A percentile compares a stretch with the other conserved stretches of the same genome.
phyloP scores from a whole-genome alignment of 2,329 filamentous ascomycete species.

The Aspergillus nomiae region DNA sequence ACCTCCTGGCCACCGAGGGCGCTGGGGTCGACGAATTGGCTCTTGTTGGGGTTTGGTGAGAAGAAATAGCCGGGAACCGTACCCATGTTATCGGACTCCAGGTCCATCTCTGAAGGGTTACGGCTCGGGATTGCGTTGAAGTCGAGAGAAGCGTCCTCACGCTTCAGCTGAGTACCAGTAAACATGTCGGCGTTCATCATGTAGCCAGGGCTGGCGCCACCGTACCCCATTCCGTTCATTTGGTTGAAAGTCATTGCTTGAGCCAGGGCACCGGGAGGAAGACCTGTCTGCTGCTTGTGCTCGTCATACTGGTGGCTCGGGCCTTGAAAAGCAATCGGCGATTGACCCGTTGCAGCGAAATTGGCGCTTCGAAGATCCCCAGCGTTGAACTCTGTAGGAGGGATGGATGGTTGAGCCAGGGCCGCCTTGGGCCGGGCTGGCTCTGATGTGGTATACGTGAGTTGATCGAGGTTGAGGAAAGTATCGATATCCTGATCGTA shows the following conservation, averaged over 20 bases:
- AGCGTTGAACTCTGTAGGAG: conserved; percentile 36
- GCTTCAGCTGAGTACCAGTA: conserved; percentile 50
- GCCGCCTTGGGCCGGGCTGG: conserved; percentile 39
- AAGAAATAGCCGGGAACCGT: conserved; percentile 68
- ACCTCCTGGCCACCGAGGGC: conserved; percentile 67
- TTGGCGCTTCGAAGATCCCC: conserved; percentile 35
- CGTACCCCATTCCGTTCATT: conserved; percentile 46
- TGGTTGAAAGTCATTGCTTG: conserved; percentile 79
- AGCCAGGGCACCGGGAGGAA: conserved; percentile 80
- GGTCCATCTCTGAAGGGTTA: conserved; percentile 60
- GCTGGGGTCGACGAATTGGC: conserved; percentile 72
- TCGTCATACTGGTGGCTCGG: conserved; percentile 95
- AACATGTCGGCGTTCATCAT: conserved; percentile 63
- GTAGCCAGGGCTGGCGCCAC: conserved; percentile 38
- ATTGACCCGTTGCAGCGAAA: conserved; percentile 40
- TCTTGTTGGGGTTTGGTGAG: conserved; percentile 46
- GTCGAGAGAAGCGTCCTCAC: conserved; percentile 57
- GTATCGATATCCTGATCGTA: conserved; percentile 50
- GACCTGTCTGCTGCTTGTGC: conserved; percentile 93
- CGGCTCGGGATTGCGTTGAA: conserved; percentile 66
- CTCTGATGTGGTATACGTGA: conserved; percentile 42
- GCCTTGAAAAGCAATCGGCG: conserved; percentile 65
- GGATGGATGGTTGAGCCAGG: conserved; percentile 39
- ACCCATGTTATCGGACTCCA: conserved; percentile 69
- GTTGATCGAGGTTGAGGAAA: conserved; percentile 50